Evolutionary conservation across 331 rosid genomes (phyloP).

Genomic region (Phaseolus coccineus): DNA sequence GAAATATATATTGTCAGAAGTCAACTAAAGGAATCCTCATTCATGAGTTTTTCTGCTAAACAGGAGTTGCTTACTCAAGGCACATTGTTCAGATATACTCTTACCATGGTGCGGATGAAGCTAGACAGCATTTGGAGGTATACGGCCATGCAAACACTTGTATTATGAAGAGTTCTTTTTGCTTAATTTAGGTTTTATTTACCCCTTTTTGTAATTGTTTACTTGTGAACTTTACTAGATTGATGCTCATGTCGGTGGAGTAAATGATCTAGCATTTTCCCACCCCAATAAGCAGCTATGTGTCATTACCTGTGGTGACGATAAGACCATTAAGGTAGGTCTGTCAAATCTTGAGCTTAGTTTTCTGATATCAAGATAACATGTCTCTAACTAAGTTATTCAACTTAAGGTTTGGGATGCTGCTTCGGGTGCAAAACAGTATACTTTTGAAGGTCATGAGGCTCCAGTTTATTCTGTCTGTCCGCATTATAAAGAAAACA

Average conservation of each 20-base stretch:
- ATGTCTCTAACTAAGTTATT: conserved; percentile 44
- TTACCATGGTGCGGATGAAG: conserved; percentile 50
- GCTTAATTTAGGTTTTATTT: conserved; percentile 33
- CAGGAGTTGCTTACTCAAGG: conserved; percentile 83
- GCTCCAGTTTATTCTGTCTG: conserved; percentile 67
- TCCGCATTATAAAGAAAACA: conserved; percentile 61
- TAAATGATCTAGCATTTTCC: conserved; percentile 63
- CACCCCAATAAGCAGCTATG: conserved; percentile 57
- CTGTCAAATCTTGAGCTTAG: conserved; percentile 31
- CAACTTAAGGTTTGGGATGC: conserved; percentile 73
- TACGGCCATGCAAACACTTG: background rate
- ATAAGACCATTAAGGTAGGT: conserved; percentile 65
- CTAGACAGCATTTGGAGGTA: conserved; percentile 58
- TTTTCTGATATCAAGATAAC: conserved; percentile 36
- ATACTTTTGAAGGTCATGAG: conserved; percentile 64
- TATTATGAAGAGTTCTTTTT: conserved; percentile 17
- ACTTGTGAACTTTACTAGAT: conserved; percentile 51
- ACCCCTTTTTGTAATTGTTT: conserved; percentile 18
- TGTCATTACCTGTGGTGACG: conserved; percentile 67
- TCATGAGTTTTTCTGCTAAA: conserved; percentile 42
- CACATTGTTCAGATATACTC: conserved; percentile 58
- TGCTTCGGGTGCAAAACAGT: conserved; percentile 53
- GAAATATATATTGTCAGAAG: background rate
- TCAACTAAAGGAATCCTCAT: conserved; percentile 22
- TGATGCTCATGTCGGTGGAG: conserved; percentile 69